Conservation (phyloP, 768 basidiomycete species). For the Phylloporus sp. region DNA sequence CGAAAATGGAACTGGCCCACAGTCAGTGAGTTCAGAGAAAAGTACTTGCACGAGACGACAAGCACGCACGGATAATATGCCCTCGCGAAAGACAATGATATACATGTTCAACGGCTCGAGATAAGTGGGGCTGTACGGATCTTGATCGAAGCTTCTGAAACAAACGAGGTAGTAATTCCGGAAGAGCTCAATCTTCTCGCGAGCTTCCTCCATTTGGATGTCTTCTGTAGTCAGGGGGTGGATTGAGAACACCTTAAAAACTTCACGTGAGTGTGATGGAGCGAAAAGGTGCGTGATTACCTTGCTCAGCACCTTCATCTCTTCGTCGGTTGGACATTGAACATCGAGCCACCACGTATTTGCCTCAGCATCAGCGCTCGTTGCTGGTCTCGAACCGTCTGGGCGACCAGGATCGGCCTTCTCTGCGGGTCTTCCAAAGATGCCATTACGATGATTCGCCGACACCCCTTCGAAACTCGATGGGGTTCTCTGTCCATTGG, state of each 20-base stretch:
- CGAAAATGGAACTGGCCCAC: slow-evolving; percentile 85
- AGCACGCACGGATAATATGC: slow-evolving; percentile 78
- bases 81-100: slow-evolving; percentile 97
- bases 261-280: slow-evolving; percentile 1
- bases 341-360: slow-evolving; percentile 98
- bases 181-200: slow-evolving; percentile 99
- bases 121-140: slow-evolving; percentile 93
- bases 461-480: slow-evolving; percentile 3
- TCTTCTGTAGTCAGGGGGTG: slow-evolving; percentile 99
- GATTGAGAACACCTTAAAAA: slow-evolving; percentile 81
- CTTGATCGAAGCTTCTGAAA: slow-evolving; percentile 99
- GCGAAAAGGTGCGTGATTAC: slow-evolving; percentile 34
- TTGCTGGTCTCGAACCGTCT: slow-evolving; percentile 21
- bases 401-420: slow-evolving; percentile 17
- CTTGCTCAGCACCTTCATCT: slow-evolving; percentile 96
- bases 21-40: neutral
- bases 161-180: slow-evolving; percentile 98
- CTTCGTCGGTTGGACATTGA: slow-evolving; percentile 89
- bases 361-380: slow-evolving; percentile 47
- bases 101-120: slow-evolving; percentile 99
- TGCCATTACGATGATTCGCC: slow-evolving; percentile 10
- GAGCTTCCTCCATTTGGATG: slow-evolving; percentile 98
- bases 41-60: neutral
- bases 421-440: slow-evolving; percentile 18
- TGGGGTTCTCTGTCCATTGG: slow-evolving; percentile 7